Percentiles rank a stretch among this genome's conserved stretches.
These are phyloP conservation scores for Artemisia tridentata DNA, from an alignment of 129 eudicot species.

Conservation along the genomic window DNA sequence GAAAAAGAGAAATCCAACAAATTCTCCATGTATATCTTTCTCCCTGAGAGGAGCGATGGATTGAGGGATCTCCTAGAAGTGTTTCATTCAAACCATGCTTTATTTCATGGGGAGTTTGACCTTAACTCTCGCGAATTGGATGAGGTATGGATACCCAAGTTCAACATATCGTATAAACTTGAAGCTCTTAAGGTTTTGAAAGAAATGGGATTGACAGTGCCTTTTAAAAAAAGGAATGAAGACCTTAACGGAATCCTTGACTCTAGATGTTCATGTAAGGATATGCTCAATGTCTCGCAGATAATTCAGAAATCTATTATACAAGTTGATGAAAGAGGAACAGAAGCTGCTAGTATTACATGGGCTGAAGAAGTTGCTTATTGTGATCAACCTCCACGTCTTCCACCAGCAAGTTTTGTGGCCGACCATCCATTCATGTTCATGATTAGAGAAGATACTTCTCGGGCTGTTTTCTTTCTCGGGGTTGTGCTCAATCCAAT, in stretches of 20 bases:
- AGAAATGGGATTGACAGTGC: not conserved
- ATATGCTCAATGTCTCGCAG: not conserved
- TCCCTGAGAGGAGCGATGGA: not conserved
- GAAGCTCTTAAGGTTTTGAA: not conserved
- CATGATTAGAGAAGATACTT: not conserved
- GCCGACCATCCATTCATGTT: slow-evolving; percentile 7
- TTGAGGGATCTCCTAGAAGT: not conserved
- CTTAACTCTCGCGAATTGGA: not conserved
- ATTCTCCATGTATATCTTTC: slow-evolving; percentile 1
- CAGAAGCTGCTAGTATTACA: not conserved
- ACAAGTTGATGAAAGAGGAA: not conserved
- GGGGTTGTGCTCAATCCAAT: not conserved
- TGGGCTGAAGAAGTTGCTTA: too few relatives aligned
- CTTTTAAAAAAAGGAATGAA: not conserved
- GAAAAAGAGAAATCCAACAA: not conserved
- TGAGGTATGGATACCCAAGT: not conserved
- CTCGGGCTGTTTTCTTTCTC: not conserved
- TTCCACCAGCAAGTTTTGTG: not conserved
- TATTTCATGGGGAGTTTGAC: not conserved
- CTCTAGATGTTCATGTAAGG: not conserved
- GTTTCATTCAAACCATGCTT: not conserved
- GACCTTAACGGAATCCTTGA: not conserved
- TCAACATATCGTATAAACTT: not conserved
- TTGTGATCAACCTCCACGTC: not conserved
- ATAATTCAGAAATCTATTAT: not conserved